phyloP scores from a whole-genome alignment of 129 eudicot species.

The Pseudognaphalium luteoalbum region DNA sequence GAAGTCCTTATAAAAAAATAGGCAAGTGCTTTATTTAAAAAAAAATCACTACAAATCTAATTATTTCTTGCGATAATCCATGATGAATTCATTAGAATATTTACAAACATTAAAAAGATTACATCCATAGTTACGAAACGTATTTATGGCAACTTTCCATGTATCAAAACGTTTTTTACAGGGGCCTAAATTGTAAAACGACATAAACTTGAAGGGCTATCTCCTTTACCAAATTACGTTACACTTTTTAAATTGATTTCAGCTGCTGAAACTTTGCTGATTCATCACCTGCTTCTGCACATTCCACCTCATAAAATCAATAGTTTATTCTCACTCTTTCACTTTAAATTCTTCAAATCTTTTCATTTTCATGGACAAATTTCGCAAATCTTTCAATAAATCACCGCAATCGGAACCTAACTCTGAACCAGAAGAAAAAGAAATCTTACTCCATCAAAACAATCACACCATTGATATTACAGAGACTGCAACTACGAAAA shows the following conservation, averaged over 20 bases:
- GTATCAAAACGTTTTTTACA: neutral
- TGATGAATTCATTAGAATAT: too few species aligned
- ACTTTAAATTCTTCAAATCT: slow-evolving; percentile 14
- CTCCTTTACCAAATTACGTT: slow-evolving; percentile 15
- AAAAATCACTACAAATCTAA: too few species aligned
- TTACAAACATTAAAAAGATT: too few species aligned
- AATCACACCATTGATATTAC: slow-evolving; percentile 23
- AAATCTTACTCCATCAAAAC: slow-evolving; percentile 22
- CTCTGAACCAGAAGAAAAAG: slow-evolving; percentile 22
- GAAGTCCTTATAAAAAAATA: too few species aligned
- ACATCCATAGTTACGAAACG: neutral
- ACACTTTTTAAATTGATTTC: neutral
- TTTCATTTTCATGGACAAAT: slow-evolving; percentile 22
- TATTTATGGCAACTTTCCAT: neutral
- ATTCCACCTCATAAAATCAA: neutral
- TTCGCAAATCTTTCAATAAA: slow-evolving; percentile 27
- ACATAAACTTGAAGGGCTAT: slow-evolving; percentile 1
- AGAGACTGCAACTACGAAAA: neutral
- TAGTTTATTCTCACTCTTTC: slow-evolving; percentile 9
- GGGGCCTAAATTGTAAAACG: neutral
- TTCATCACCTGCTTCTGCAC: slow-evolving; percentile 32
- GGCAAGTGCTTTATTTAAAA: too few species aligned
- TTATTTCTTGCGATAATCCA: too few species aligned
- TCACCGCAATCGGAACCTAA: slow-evolving; percentile 16
- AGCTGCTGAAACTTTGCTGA: neutral